Conservation (phyloP, 2,329 filamentous ascomycete genomes). For the Colletotrichum kahawae region DNA sequence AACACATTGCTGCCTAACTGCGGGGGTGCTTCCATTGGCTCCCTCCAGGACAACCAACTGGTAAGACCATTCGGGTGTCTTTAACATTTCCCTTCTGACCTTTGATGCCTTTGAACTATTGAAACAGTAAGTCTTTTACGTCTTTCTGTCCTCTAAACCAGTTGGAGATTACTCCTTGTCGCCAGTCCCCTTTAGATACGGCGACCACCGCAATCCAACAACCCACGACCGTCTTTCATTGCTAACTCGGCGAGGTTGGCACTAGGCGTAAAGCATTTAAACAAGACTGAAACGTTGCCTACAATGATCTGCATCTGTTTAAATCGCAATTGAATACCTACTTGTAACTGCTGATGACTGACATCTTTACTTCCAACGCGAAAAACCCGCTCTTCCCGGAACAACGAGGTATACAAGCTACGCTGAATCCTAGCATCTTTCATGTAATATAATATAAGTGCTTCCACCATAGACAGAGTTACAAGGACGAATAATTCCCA, state of each 20-base stretch:
- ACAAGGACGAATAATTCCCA: background rate
- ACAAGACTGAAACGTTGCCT: background rate
- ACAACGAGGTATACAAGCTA: background rate
- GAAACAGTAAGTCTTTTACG: background rate
- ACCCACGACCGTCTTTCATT: background rate
- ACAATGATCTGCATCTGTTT: background rate
- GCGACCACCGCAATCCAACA: too few relatives aligned
- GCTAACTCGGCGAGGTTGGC: background rate
- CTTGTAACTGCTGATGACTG: too few relatives aligned
- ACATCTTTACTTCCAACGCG: background rate
- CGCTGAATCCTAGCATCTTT: background rate
- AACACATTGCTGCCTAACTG: background rate
- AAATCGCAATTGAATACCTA: background rate
- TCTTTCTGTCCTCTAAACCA: background rate
- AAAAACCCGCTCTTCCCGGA: background rate
- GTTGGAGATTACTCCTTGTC: background rate
- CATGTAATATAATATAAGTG: background rate
- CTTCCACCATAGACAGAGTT: background rate
- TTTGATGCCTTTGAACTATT: background rate
- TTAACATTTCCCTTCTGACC: rapidly evolving
- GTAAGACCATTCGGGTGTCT: background rate
- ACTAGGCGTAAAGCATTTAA: background rate
- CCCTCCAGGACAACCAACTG: background rate
- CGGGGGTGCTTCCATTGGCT: background rate
- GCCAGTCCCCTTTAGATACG: background rate